These are phyloP conservation scores for Candida khao-thaluensis DNA, from an alignment of 805 yeast genomes.

Conservation along the genomic window DNA sequence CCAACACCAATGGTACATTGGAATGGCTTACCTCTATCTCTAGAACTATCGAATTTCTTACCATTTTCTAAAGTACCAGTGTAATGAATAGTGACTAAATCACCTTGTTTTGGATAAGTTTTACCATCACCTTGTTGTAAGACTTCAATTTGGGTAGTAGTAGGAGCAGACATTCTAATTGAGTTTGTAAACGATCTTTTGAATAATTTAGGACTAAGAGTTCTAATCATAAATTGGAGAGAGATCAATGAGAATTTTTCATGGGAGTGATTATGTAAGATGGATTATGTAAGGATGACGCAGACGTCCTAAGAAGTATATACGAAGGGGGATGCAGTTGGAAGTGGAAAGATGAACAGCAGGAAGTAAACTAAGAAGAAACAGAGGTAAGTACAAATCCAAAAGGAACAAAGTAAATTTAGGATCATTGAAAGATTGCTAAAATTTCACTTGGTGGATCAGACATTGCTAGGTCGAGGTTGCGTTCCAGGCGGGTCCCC, in stretches of 20 bases:
- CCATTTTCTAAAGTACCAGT: conserved; percentile 95
- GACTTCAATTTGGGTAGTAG: conserved; percentile 41
- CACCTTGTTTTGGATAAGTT: conserved; percentile 85
- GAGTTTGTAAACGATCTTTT: conserved; percentile 1
- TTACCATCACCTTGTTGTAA: conserved; percentile 73
- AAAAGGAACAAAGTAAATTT: no score
- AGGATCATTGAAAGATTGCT: no score
- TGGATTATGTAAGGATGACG: no score
- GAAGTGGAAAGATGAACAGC: no score
- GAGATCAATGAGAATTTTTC: conserved; percentile 3
- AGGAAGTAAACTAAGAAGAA: no score
- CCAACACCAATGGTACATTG: conserved; percentile 94
- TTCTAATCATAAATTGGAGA: conserved; percentile 4
- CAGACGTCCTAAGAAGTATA: no score
- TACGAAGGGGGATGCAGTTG: no score
- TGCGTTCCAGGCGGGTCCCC: no score
- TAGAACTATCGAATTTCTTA: conserved; percentile 91
- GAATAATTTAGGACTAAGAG: conserved; percentile 6
- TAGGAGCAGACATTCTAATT: conserved; percentile 24
- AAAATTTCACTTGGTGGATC: no score
- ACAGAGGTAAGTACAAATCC: no score
- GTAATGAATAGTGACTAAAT: conserved; percentile 90
- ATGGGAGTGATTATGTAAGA: not conserved
- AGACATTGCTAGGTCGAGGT: no score
- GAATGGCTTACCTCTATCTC: conserved; percentile 94